Percentiles rank a stretch among this genome's conserved stretches.
phyloP scores from a whole-genome alignment of 2,329 filamentous ascomycete genomes.

The Clonostachys rhizophaga region DNA sequence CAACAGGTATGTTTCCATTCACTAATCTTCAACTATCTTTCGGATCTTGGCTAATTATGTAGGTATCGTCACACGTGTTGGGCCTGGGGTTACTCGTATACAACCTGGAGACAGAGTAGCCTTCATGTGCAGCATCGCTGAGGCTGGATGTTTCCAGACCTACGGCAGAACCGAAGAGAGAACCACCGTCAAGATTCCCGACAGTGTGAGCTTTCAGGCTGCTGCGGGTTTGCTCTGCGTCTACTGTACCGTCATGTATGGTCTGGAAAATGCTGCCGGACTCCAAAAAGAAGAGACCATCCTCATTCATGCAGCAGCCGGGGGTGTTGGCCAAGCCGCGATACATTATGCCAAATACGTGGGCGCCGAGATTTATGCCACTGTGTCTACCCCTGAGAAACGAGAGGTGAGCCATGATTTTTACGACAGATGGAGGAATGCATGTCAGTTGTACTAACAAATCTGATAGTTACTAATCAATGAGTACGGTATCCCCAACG shows the following conservation, averaged over 20 bases:
- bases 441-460: too few relatives aligned
- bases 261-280: not conserved
- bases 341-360: constrained; percentile 21
- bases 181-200: too few relatives aligned
- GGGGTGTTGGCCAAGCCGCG: constrained; percentile 26
- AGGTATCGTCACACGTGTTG: not conserved
- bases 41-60: too few relatives aligned
- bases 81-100: not conserved
- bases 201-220: constrained; percentile 12
- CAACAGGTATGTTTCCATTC: too few relatives aligned
- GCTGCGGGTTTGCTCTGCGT: not conserved
- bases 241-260: not conserved
- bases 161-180: too few relatives aligned
- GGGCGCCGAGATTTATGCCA: constrained; percentile 11
- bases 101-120: constrained; percentile 9
- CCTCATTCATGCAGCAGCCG: constrained; percentile 26
- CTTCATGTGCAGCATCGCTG: too few relatives aligned
- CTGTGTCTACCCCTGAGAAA: constrained; percentile 12
- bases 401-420: not conserved
- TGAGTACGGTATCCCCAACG: constrained; percentile 16
- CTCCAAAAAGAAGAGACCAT: constrained; percentile 3
- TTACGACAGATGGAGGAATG: constrained; percentile 3
- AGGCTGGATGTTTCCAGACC: too few relatives aligned
- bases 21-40: too few relatives aligned
- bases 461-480: constrained; percentile 6